These are phyloP conservation scores for Brassica nigra DNA, from an alignment of 345 rosid species.

Conservation along the genomic window DNA sequence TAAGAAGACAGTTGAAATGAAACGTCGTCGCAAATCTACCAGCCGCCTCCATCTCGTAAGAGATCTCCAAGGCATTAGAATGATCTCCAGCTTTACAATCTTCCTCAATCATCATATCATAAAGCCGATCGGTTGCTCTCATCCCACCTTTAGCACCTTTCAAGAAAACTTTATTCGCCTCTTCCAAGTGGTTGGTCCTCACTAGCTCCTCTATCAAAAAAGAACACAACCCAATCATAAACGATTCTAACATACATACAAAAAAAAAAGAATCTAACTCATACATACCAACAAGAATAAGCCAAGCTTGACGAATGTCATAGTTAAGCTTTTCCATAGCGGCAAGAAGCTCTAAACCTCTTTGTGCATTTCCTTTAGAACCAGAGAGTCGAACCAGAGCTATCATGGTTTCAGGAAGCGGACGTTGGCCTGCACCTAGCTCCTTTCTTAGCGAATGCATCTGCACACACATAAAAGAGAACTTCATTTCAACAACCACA, in stretches of 20 bases:
- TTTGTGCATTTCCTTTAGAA: conserved; percentile 65
- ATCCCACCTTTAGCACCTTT: conserved; percentile 82
- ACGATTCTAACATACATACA: neutral
- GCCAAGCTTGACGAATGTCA: conserved; percentile 87
- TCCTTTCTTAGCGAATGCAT: conserved; percentile 88
- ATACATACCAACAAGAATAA: conserved; percentile 80
- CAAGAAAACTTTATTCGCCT: conserved; percentile 86
- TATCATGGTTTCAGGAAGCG: conserved; percentile 82
- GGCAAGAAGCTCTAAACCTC: conserved; percentile 76
- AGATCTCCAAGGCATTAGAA: conserved; percentile 88
- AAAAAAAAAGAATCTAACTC: neutral
- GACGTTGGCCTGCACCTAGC: conserved; percentile 75
- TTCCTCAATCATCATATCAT: conserved; percentile 83
- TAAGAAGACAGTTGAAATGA: conserved; percentile 94
- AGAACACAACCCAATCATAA: conserved; percentile 19
- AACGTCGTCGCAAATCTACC: conserved; percentile 93
- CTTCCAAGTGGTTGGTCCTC: conserved; percentile 68
- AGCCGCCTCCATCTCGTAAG: conserved; percentile 96
- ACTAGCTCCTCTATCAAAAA: conserved; percentile 70
- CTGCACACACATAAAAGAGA: conserved; percentile 42
- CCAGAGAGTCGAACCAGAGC: conserved; percentile 72
- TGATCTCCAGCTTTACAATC: conserved; percentile 95
- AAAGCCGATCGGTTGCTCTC: conserved; percentile 78
- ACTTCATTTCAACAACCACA: neutral
- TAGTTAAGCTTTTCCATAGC: conserved; percentile 84